phyloP scores from a whole-genome alignment of 169 alveolate genomes.

The Plasmodium inui region DNA sequence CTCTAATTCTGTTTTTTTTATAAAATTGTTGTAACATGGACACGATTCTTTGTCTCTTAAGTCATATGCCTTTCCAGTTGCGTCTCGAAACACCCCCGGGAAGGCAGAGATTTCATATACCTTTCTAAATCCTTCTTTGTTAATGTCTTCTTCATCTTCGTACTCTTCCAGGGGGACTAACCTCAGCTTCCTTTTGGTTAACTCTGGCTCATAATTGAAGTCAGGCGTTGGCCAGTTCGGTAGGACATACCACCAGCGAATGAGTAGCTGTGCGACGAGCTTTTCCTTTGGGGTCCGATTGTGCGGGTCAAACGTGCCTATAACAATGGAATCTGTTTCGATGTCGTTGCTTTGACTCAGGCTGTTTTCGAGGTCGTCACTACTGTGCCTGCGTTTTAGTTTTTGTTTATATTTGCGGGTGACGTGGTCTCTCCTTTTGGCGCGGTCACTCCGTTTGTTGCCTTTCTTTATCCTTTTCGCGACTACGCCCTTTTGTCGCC shows the following conservation, averaged over 20 bases:
- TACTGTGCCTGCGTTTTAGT: not conserved
- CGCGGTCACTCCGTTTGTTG: not conserved
- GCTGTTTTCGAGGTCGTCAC: not conserved
- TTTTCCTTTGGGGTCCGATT: conserved; percentile 78
- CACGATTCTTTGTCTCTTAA: conserved; percentile 92
- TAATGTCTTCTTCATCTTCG: conserved; percentile 91
- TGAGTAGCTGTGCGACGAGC: conserved; percentile 82
- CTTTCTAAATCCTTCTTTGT: conserved; percentile 88
- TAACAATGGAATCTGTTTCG: conserved; percentile 76
- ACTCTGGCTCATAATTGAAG: conserved; percentile 83
- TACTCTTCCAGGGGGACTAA: conserved; percentile 88
- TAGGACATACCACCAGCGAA: conserved; percentile 94
- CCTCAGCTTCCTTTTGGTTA: conserved; percentile 87
- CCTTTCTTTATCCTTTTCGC: conserved; percentile 8
- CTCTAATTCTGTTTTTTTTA: conserved; percentile 76
- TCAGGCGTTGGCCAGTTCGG: conserved; percentile 96
- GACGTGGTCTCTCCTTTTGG: not conserved
- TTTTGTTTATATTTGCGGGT: not conserved
- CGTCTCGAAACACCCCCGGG: conserved; percentile 91
- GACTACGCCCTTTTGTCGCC: not conserved
- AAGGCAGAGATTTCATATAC: conserved; percentile 91
- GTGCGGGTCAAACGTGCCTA: conserved; percentile 83
- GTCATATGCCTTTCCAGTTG: conserved; percentile 92
- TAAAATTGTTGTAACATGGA: conserved; percentile 89
- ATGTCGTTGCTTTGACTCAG: conserved; percentile 32